These are phyloP conservation scores for Seminavis robusta DNA, from an alignment of 108 stramenopile genomes.

Conservation along the genomic window DNA sequence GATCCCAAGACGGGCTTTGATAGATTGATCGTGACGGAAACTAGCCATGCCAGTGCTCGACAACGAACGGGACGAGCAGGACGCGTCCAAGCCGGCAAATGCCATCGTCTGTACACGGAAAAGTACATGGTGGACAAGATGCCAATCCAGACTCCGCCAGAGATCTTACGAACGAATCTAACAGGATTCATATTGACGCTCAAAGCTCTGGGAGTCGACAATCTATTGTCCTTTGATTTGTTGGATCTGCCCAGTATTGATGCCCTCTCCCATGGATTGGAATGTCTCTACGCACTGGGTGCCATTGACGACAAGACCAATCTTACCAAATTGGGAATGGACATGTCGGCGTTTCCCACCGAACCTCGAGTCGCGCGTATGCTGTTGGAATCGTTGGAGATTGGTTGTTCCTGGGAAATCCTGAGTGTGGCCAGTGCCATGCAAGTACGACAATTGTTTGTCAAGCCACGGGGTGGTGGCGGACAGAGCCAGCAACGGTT, in stretches of 20 bases:
- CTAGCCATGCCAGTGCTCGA: constrained; percentile 83
- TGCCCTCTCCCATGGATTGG: constrained; percentile 75
- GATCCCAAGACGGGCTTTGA: constrained; percentile 79
- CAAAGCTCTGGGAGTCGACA: constrained; percentile 94
- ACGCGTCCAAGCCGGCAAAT: constrained; percentile 84
- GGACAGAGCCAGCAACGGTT: constrained; percentile 59
- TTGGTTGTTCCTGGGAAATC: constrained; percentile 69
- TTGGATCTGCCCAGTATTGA: constrained; percentile 84
- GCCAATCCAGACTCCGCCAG: constrained; percentile 38
- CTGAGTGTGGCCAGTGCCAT: constrained; percentile 87
- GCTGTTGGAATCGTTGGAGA: constrained; percentile 71
- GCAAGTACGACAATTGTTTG: constrained; percentile 78
- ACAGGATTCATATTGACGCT: constrained; percentile 86
- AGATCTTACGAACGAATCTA: constrained; percentile 78
- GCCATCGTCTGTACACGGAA: constrained; percentile 93
- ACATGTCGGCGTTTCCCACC: constrained; percentile 85
- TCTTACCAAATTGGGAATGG: constrained; percentile 61
- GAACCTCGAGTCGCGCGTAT: constrained; percentile 76
- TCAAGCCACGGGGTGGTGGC: constrained; percentile 33
- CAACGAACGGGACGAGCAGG: constrained; percentile 95
- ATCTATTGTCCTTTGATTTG: constrained; percentile 91
- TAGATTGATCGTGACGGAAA: constrained; percentile 66
- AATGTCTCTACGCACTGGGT: constrained; percentile 79
- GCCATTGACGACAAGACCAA: constrained; percentile 74
- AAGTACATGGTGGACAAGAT: constrained; percentile 42